phyloP scores from a whole-genome alignment of 768 basidiomycete species.

The Suillus lakei region DNA sequence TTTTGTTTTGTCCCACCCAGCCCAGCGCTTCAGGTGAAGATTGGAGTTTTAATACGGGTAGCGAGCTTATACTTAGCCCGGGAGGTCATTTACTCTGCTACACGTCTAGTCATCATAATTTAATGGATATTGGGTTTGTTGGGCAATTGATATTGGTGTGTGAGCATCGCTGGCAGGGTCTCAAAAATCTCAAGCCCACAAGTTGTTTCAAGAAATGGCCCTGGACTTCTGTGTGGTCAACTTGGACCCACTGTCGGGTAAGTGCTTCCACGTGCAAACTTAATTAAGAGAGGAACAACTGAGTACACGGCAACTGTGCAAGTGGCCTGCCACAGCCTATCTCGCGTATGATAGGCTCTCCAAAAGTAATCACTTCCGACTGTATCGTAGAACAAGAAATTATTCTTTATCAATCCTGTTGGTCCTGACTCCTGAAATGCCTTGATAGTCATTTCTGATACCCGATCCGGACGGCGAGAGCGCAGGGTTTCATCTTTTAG shows the following conservation, averaged over 20 bases:
- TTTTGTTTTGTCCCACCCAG: conserved; percentile 12
- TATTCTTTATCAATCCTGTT: background rate
- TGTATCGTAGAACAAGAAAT: background rate
- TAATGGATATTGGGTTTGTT: conserved; percentile 45
- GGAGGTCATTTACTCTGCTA: conserved; percentile 13
- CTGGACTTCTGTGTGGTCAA: background rate
- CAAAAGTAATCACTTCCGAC: background rate
- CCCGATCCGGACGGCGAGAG: background rate
- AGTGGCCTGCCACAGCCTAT: background rate
- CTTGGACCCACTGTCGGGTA: background rate
- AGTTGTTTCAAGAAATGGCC: background rate
- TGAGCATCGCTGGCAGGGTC: background rate
- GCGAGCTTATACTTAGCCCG: conserved; percentile 24
- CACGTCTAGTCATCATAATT: conserved; percentile 26
- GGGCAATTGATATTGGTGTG: conserved; percentile 6
- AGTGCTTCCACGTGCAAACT: background rate
- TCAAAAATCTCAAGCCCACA: background rate
- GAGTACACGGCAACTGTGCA: background rate
- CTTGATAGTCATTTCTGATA: background rate
- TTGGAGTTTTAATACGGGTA: conserved; percentile 15
- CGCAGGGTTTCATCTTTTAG: background rate
- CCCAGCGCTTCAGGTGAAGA: conserved; percentile 23
- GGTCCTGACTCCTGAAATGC: background rate
- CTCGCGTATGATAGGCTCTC: background rate
- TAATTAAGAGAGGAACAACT: background rate